Percentiles rank a stretch among this genome's conserved stretches.
These are phyloP conservation scores for Persicaria tinctoria DNA, from an alignment of 148 eudicot species.

Conservation along the genomic window DNA sequence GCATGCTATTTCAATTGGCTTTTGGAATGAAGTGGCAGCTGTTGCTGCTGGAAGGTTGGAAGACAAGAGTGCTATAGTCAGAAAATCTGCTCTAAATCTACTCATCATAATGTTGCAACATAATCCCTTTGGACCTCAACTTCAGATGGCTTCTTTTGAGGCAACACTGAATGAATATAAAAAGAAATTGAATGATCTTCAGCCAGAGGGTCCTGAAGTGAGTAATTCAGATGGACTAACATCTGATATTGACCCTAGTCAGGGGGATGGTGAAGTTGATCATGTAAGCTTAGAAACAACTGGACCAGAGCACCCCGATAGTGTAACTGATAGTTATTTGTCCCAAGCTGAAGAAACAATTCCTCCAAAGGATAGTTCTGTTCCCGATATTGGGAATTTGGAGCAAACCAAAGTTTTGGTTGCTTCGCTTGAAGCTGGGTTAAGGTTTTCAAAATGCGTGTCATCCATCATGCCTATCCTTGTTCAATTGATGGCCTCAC, in stretches of 20 bases:
- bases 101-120: constrained; percentile 92
- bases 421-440: constrained; percentile 92
- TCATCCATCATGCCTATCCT: constrained; percentile 80
- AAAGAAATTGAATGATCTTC: constrained; percentile 69
- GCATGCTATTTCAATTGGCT: constrained; percentile 78
- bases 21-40: constrained; percentile 93
- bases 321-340: constrained; percentile 69
- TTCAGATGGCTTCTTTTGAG: constrained; percentile 73
- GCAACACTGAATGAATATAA: constrained; percentile 78
- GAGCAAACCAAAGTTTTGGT: constrained; percentile 92
- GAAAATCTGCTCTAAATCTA: constrained; percentile 85
- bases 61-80: constrained; percentile 87
- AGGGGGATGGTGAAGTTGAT: constrained; percentile 58
- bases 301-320: constrained; percentile 42
- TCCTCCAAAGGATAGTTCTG: constrained; percentile 38
- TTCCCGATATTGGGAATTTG: constrained; percentile 89
- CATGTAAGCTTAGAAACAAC: constrained; percentile 26
- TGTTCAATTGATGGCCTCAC: constrained; percentile 92
- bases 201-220: constrained; percentile 41
- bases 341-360: constrained; percentile 43
- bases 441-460: constrained; percentile 76
- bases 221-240: constrained; percentile 29
- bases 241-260: constrained; percentile 30
- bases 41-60: constrained; percentile 91
- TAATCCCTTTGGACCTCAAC: constrained; percentile 98